A percentile compares a stretch with the other conserved stretches of the same genome.
Evolutionary conservation across 108 stramenopile genomes (phyloP).

Genomic region (Nannochloropsis gaditana): DNA sequence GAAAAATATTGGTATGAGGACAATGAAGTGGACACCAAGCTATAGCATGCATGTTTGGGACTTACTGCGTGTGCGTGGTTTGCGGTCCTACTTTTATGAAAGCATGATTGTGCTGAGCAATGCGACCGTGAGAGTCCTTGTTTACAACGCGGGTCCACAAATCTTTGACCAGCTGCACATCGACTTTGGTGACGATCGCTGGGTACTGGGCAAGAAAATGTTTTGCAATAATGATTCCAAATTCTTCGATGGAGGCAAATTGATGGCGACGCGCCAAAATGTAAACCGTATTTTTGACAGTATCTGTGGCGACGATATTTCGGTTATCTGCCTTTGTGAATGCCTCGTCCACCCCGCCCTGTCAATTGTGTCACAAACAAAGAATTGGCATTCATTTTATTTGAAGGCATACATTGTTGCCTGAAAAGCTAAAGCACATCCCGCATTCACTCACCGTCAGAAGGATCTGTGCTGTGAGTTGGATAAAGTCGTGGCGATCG

Average conservation of each 20-base stretch:
- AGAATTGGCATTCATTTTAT: neutral
- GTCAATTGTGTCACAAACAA: neutral
- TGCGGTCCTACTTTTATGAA: constrained; percentile 43
- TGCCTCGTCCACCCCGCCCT: constrained; percentile 26
- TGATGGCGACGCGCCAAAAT: constrained; percentile 46
- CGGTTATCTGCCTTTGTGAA: constrained; percentile 55
- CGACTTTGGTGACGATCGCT: constrained; percentile 31
- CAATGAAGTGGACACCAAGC: neutral
- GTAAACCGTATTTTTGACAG: constrained; percentile 60
- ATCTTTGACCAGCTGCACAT: constrained; percentile 41
- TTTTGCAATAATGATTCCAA: constrained; percentile 46
- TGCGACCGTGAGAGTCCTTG: constrained; percentile 29
- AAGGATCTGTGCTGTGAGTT: constrained; percentile 15
- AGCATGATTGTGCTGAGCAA: constrained; percentile 47
- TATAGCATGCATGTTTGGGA: too few species aligned
- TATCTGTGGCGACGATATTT: constrained; percentile 56
- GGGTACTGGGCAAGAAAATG: constrained; percentile 54
- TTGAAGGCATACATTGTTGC: too few species aligned
- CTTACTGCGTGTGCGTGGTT: neutral
- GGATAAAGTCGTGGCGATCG: constrained; percentile 23
- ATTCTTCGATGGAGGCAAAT: constrained; percentile 52
- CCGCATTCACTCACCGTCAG: neutral
- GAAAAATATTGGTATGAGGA: neutral
- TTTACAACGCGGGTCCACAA: constrained; percentile 40
- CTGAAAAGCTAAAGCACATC: neutral